Base-by-base conservation (phyloP, 805 yeast species). In the Cyberlindnera japonica region DNA sequence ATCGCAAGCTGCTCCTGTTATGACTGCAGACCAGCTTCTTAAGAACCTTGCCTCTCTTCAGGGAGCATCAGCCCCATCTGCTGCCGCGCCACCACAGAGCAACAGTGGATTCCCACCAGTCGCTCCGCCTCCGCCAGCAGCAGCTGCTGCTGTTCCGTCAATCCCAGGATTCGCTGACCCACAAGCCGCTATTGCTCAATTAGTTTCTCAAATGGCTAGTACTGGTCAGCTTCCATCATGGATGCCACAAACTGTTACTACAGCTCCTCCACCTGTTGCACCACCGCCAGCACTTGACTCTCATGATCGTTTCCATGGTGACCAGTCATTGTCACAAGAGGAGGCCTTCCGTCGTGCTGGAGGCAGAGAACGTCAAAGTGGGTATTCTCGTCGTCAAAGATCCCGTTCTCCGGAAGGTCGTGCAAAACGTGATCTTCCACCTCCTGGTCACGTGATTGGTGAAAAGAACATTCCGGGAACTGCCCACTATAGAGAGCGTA, bases 401-500 rank as follows among this genome's bases (percentile, higher is more conserved):
- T 53, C 57, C 23, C 58, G 62, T 42, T 57, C 66, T 19, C 62
- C 68, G 33, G 35, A 38, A 15, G 50, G 57, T 43, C 35, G n/a
- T n/a, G n/a, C 28, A 7, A 33, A 38, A 7, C 48, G 43, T 29
- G 48, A 47, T 15, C 33, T 34, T 7, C 51, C 54, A 15, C 61
- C 63, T 28, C 47, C 54, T 19, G 55, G 62, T 34, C 62, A 65
- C 44, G 65, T 58, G 38, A 69, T 68, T 38, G 78, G 80, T 39
- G 93, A 85, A 62, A 64, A 67, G 51, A 85, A 85, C 57, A 63
- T 71, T 6, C 86, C 85, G 28, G 81, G 85, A 3, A 81, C 80
- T 37, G 80, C 84, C 3, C 89, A 85, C 62, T 84, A 67, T 62
- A 78, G 95, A 63, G 81, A 82, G n/a, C 79, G 79, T 54, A 77